These are phyloP conservation scores for Candida khao-thaluensis DNA, from an alignment of 805 yeast species.

Conservation along the genomic window DNA sequence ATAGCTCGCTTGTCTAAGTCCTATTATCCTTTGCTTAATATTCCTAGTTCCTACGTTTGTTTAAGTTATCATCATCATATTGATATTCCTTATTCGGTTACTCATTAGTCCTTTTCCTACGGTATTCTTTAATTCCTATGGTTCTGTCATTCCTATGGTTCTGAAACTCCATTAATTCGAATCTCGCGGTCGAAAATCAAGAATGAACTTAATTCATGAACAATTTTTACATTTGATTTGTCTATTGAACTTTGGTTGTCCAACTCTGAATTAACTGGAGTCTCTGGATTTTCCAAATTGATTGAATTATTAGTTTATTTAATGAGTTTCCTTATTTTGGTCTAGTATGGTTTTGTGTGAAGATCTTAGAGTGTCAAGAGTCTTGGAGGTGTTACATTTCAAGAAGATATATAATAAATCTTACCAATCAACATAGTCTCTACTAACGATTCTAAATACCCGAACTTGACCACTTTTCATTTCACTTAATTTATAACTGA, in stretches of 20 bases:
- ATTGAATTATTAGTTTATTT: constrained; percentile 8
- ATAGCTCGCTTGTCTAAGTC: constrained; percentile 4
- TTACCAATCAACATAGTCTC: constrained; percentile 72
- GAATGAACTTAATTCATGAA: constrained; percentile 12
- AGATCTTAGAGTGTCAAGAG: too few species aligned
- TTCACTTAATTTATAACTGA: constrained; percentile 66
- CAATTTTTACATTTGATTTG: constrained; percentile 9
- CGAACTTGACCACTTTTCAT: constrained; percentile 76
- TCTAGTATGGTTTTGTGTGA: constrained; percentile 7
- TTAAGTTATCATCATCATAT: neutral
- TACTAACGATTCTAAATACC: constrained; percentile 76
- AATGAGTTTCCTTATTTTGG: constrained; percentile 13
- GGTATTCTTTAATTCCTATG: neutral
- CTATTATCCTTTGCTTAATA: constrained; percentile 3
- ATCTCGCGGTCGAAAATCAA: constrained; percentile 8
- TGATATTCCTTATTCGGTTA: constrained; percentile 5
- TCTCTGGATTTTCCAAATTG: constrained; percentile 11
- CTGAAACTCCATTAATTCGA: constrained; percentile 10
- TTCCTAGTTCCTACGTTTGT: constrained; percentile 7
- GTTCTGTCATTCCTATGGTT: constrained; percentile 5
- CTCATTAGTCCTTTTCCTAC: too few species aligned
- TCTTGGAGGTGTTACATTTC: too few species aligned
- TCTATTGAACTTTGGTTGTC: constrained; percentile 11
- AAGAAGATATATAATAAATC: too few species aligned
- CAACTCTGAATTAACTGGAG: constrained; percentile 10